Evolutionary conservation across 106 monocot genomes (phyloP), one percentile per base, ranked within the genome.

Genomic region (Cymbidium sinense): DNA sequence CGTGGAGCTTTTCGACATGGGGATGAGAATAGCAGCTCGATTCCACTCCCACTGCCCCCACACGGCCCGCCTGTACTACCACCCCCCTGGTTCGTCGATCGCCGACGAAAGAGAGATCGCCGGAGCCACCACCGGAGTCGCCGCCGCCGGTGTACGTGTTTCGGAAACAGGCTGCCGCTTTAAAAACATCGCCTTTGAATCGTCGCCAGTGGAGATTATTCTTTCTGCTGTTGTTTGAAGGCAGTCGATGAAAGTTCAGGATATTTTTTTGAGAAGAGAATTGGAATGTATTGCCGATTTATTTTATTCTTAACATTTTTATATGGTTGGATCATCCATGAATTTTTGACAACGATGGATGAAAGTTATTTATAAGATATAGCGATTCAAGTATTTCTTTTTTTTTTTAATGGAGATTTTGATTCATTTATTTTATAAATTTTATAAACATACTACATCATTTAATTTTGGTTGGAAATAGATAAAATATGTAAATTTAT

Each of bases 41-140:
- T 91, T 95, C 87, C 91, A 95, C 50, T 95, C 94, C 36, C 94
- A 95, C 87, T 95, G 94, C 82, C 94, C 94, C 25, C 94, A 91
- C 80, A 95, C 94, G n/a, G 94, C 94, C 30, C 79, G 94, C 23
- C 77, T 95, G 84, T 95, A 91, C 79, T 95, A 95, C 87, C 89
- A 95, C 41, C 94, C 94, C 0, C 94, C 94, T 1, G 28, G 73
- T 34, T 34, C 81, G 9, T 28, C 54, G 47, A 77, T 36, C 72
- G 9, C 17, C 74, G 34, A 31, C 62, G 82, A 21, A 50, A 21
- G 19, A 18, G 79, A 73, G 41, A 2, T n/a, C 76, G 35, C 35
- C 62, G 78, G 5, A 64, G 55, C 31, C 62, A n/a, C 1, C 44
- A 47, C 15, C 70, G 79, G 37, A 27, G 54, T 7, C 23, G 50